Conservation (phyloP, 2,329 filamentous ascomycete species). For the Alternaria dauci region DNA sequence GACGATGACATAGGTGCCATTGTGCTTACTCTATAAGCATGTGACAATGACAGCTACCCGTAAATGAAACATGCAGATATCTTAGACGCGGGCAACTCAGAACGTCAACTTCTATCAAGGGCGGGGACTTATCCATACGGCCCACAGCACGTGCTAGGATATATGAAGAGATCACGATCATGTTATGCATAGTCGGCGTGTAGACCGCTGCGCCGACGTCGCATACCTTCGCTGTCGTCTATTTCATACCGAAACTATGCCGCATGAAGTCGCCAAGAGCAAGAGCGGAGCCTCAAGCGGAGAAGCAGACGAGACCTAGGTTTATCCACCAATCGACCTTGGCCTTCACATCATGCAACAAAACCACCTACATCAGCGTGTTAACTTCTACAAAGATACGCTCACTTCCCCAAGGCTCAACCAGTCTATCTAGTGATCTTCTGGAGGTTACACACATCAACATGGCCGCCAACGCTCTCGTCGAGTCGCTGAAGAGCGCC, state of each 20-base stretch:
- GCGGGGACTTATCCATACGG: not conserved
- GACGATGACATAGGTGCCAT: not conserved
- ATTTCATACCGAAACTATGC: constrained; percentile 16
- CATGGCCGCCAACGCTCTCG: constrained; percentile 21
- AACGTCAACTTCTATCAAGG: not conserved
- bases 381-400: not conserved
- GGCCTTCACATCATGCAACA: constrained; percentile 2
- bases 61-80: too few species aligned
- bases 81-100: fast-evolving
- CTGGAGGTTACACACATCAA: not conserved
- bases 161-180: not conserved
- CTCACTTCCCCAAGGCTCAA: not conserved
- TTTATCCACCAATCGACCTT: constrained; percentile 23
- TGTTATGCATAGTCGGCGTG: not conserved
- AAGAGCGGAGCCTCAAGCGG: constrained; percentile 17
- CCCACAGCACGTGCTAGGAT: not conserved
- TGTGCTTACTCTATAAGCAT: not conserved
- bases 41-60: not conserved
- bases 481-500: constrained; percentile 36
- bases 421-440: not conserved
- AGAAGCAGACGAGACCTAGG: constrained; percentile 2
- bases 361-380: constrained; percentile 6
- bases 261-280: constrained; percentile 9
- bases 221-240: constrained; percentile 1
- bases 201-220: not conserved